Conservation (phyloP, 139 green algal genomes). For the Chlamydomonas eustigma region DNA sequence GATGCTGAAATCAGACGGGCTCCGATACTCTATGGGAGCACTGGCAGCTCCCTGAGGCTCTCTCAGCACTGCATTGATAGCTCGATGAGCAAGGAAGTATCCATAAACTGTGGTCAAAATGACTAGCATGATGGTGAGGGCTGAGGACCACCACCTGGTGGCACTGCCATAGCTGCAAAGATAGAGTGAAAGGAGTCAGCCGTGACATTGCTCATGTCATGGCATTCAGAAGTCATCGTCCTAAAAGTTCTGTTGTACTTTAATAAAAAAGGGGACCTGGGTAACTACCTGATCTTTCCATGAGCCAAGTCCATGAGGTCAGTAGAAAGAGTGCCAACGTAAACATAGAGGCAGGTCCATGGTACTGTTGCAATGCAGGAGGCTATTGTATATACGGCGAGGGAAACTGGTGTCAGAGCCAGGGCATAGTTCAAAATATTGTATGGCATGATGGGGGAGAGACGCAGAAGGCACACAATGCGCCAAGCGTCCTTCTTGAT, state of each 20-base stretch:
- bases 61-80: conserved; percentile 21
- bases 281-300: conserved; percentile 17
- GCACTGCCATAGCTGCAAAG: neutral
- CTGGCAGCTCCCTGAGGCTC: no score
- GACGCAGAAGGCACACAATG: conserved; percentile 54
- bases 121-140: conserved; percentile 26
- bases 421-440: conserved; percentile 64
- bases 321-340: conserved; percentile 56
- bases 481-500: conserved; percentile 51
- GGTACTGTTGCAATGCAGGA: conserved; percentile 47
- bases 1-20: no score
- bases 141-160: neutral
- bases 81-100: conserved; percentile 35
- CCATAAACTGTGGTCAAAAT: conserved; percentile 36
- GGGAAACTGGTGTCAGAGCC: conserved; percentile 48
- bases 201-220: neutral
- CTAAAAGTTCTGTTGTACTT: no score
- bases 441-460: conserved; percentile 57
- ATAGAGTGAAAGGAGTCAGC: conserved; percentile 1
- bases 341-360: conserved; percentile 62
- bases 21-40: no score
- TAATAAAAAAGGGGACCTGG: no score
- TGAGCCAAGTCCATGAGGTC: conserved; percentile 24
- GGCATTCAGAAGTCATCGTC: neutral
- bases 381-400: conserved; percentile 39